Base-by-base conservation (phyloP, 441 rosid genomes). In the Monsonia emarginata region DNA sequence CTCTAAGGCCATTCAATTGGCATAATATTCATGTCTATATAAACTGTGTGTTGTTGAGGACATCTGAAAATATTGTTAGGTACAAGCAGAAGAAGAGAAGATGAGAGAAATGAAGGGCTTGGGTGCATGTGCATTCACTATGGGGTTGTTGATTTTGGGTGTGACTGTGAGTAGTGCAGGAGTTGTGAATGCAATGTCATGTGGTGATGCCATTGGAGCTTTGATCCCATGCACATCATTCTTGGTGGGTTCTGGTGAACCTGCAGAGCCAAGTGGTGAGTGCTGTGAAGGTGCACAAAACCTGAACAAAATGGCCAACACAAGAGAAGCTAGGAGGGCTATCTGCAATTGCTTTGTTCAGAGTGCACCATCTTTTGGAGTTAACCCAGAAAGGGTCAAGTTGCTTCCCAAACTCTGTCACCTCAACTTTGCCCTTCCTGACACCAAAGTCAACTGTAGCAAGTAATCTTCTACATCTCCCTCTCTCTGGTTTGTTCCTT, bases 361-460 rank as follows among this genome's bases (percentile, higher is more conserved):
- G 27, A 19, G 27, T 52, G 58, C 27, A n/a, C 58, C 27, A 8
- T 52, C 27, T 50, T 50, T 50, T 19, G 26, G 58, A 13, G 58
- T 19, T 10, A 50, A 19, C 58, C 58, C 58, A 5, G 58, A 50
- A 6, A 50, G 58, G 25, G 58, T 50, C 58, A 50, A 50, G 58
- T 19, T 52, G 59, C 59, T 21, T 9, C 59, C 59, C 11, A 34
- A 34, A 34, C 40, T 34, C 1, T 34, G 40, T 8, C 40, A 52
- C 27, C 59, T 52, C n/a, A 52, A 52, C 25, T 52, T 52, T 22
- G 59, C 28, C 59, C 21, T 52, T 52, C 59, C 59, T 52, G 27
- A 24, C 26, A 52, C 59, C 26, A 52, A 52, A 52, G 28, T 22
- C 59, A 52, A 52, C 26, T 52, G 59, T 21, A 52, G 27, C 59